Percentiles rank a stretch among this genome's conserved stretches.
Conservation (phyloP, 2,329 filamentous ascomycete species). For the Biscogniauxia marginata region DNA sequence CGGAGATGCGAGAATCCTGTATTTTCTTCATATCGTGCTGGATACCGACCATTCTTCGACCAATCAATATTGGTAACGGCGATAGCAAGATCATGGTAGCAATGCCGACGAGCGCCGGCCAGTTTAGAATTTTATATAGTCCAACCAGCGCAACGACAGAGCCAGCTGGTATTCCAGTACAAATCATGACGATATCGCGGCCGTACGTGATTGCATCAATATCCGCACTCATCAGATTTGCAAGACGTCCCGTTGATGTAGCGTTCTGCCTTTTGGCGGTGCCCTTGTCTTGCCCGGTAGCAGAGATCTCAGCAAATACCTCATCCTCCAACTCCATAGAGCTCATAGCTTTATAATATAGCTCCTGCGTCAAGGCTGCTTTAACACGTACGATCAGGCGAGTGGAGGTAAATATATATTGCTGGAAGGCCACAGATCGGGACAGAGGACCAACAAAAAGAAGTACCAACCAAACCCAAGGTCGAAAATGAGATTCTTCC, state of each 20-base stretch:
- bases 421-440: conserved; percentile 52
- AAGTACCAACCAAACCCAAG: conserved; percentile 53
- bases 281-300: conserved; percentile 25
- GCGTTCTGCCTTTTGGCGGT: conserved; percentile 32
- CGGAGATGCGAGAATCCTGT: conserved; percentile 56
- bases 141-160: conserved; percentile 48
- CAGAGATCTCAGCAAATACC: conserved; percentile 38
- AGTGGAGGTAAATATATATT: conserved; percentile 57
- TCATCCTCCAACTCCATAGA: conserved; percentile 60
- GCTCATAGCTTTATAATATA: conserved; percentile 54
- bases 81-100: conserved; percentile 45
- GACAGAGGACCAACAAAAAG: conserved; percentile 50
- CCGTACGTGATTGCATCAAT: conserved; percentile 53
- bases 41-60: conserved; percentile 47
- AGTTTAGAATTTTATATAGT: conserved; percentile 55
- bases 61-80: conserved; percentile 51
- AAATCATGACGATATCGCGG: conserved; percentile 49
- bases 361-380: conserved; percentile 56
- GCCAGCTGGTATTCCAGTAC: conserved; percentile 45
- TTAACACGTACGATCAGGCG: conserved; percentile 56
- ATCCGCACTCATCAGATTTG: conserved; percentile 59
- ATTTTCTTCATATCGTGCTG: conserved; percentile 53
- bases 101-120: conserved; percentile 54
- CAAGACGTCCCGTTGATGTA: conserved; percentile 50
- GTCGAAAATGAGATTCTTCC: conserved; percentile 42